These are phyloP conservation scores for Termitomyces sp. DNA, from an alignment of 768 basidiomycete genomes.

Conservation along the genomic window DNA sequence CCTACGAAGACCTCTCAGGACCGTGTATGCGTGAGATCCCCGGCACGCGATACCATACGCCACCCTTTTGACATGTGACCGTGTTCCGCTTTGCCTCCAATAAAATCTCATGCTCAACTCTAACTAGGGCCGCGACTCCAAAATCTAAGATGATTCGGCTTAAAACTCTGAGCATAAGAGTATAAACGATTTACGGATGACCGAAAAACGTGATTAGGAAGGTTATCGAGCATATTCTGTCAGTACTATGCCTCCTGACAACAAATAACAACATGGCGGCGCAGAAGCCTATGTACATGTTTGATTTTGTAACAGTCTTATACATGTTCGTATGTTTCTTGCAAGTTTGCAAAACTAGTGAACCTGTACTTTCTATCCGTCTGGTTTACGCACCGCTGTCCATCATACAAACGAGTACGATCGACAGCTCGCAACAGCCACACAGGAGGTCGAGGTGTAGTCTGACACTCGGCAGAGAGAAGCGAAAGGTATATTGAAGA, in stretches of 20 bases:
- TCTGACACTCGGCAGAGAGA: slow-evolving; percentile 2
- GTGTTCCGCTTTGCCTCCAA: not conserved
- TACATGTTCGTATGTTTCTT: not conserved
- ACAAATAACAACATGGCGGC: slow-evolving; percentile 4
- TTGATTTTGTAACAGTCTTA: not conserved
- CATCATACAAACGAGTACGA: slow-evolving; percentile 3
- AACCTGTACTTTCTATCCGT: not conserved
- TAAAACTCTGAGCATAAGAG: slow-evolving; percentile 6
- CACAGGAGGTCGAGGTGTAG: slow-evolving; percentile 4
- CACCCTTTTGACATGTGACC: slow-evolving; percentile 5
- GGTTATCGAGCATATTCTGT: slow-evolving; percentile 12
- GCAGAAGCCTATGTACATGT: slow-evolving; percentile 1
- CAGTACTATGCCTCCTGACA: slow-evolving; percentile 5
- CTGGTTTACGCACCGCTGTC: not conserved
- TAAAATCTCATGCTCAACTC: not conserved
- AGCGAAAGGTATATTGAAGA: slow-evolving; percentile 1
- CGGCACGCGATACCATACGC: slow-evolving; percentile 1
- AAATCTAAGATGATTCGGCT: not conserved
- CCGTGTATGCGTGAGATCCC: not conserved
- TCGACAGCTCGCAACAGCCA: slow-evolving; percentile 9
- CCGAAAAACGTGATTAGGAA: slow-evolving; percentile 2
- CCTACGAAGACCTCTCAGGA: not conserved
- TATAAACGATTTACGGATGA: not conserved
- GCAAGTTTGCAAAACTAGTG: not conserved
- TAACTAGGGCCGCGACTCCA: not conserved